Base-by-base conservation (phyloP, 1,139 yeast genomes). In the Ogataea hybrid region DNA sequence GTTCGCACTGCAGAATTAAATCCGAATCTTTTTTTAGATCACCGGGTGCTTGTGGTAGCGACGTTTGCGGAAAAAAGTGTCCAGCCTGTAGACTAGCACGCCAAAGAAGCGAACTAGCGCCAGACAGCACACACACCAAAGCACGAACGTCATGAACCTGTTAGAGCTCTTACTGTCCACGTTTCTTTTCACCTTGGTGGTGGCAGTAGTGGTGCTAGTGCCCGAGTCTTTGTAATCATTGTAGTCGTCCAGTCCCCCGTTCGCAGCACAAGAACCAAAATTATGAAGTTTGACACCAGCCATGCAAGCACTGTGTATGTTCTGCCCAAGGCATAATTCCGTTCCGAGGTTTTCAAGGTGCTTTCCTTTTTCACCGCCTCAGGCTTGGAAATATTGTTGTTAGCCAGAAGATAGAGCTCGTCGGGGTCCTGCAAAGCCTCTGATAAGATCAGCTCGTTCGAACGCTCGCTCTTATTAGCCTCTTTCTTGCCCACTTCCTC, bases 241-340 rank as follows among this genome's bases (percentile, higher is more conserved):
- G 38, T 51, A 58, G 32, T 58, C 61, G 41, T 56, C 62, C 21
- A 60, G 38, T 12, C 64, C 64, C 64, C 64, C 3, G 64, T 60
- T 27, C 57, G 78, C 43, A 84, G 69, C 7, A 85, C 89, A 17
- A 82, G 77, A 81, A 88, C 81, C 17, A 87, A 77, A 52, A 92
- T 70, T 10, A 87, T 64, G 56, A 86, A 70, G 59, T 92, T 92
- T 25, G 84, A 70, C 36, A 87, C 65, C 76, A 92, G 72, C 98
- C 98, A 92, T 2, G 80, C 65, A 54, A 90, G 72, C 25, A 92
- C 97, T 18, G 94, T 96, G 51, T 89, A 78, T 1, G 97, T 87
- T 67, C 98, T 79, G 37, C 92, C 89, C 59, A 88, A 90, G 54
- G 95, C 83, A 44, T 58, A 60, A 35, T 60, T 60, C 37, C 54